phyloP scores from a whole-genome alignment of 1,284 basidiomycete genomes.

The Trichosporon ovoides region DNA sequence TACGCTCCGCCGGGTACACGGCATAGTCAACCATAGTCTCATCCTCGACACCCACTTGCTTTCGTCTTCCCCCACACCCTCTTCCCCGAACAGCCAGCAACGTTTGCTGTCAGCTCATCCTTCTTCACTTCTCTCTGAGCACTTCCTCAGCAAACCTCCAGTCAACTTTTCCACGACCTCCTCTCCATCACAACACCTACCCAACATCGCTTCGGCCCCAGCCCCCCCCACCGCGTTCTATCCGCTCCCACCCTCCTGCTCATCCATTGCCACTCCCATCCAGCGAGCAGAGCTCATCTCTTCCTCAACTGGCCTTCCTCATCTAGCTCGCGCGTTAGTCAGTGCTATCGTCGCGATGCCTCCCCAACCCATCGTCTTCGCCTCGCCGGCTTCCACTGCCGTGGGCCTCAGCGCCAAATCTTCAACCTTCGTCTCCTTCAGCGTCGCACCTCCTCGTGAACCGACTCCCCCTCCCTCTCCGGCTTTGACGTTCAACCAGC shows the following conservation, averaged over 20 bases:
- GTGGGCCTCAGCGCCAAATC: background rate
- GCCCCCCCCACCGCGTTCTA: background rate
- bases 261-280: slow-evolving; percentile 2
- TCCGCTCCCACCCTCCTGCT: background rate
- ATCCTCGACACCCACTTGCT: background rate
- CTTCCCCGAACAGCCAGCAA: background rate
- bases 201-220: background rate
- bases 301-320: background rate
- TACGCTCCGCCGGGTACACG: background rate
- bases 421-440: slow-evolving; percentile 2
- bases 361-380: slow-evolving; percentile 3
- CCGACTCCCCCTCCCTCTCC: slow-evolving; percentile 12
- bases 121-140: background rate
- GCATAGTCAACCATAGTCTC: background rate
- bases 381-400: background rate
- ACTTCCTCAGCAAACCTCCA: background rate
- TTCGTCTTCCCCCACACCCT: background rate
- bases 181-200: background rate
- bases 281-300: background rate
- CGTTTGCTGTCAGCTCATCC: background rate
- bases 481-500: slow-evolving; percentile 14
- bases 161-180: background rate
- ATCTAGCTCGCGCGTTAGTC: background rate
- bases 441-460: slow-evolving; percentile 11
- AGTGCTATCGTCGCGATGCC: background rate